Evolutionary conservation across 257 asterid genomes (phyloP).

Genomic region (Anisodus tanguticus): DNA sequence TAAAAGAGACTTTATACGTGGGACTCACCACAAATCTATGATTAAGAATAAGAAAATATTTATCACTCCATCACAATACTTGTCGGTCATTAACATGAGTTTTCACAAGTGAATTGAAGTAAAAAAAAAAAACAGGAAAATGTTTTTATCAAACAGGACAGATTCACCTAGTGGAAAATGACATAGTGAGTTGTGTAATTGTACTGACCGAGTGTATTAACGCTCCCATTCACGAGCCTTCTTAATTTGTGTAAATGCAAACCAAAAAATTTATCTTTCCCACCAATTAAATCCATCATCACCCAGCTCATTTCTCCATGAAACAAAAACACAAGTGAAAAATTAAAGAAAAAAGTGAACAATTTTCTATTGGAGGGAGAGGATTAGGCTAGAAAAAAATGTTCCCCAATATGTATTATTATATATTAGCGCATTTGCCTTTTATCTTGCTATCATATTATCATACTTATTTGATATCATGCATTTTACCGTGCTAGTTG

Average conservation of each 20-base stretch:
- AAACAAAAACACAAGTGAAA: constrained; percentile 17
- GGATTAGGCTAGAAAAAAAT: too few relatives aligned
- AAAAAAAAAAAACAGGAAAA: background rate
- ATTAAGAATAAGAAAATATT: background rate
- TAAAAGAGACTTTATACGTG: background rate
- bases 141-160: background rate
- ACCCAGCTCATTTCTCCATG: background rate
- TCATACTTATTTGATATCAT: too few relatives aligned
- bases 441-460: too few relatives aligned
- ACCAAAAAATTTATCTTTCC: background rate
- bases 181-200: background rate
- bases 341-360: constrained; percentile 27
- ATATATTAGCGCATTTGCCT: too few relatives aligned
- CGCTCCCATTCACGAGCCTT: constrained; percentile 3
- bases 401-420: too few relatives aligned
- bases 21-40: too few relatives aligned
- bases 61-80: background rate
- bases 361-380: background rate
- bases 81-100: background rate
- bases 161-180: background rate
- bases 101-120: background rate
- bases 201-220: background rate
- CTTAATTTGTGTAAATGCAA: constrained; percentile 2
- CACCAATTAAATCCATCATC: background rate
- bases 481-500: too few relatives aligned